phyloP scores from a whole-genome alignment of 192 early-diverging fungal species.

The Coemansia sp. region DNA sequence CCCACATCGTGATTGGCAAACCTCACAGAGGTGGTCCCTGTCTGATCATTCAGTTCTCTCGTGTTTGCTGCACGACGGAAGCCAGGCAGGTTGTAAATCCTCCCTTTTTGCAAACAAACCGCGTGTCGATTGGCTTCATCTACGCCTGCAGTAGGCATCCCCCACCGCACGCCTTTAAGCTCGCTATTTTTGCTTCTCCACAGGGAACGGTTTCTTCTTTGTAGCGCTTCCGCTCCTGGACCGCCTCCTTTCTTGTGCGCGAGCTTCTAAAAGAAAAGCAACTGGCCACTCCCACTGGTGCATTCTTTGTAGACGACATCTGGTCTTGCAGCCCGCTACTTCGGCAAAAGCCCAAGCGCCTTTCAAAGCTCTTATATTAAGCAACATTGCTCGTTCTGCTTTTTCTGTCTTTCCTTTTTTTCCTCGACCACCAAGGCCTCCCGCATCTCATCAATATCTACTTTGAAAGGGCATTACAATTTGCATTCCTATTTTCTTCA shows the following conservation, averaged over 20 bases:
- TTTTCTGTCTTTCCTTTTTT: background rate
- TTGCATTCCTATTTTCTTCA: slow-evolving; percentile 19
- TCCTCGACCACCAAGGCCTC: slow-evolving; percentile 7
- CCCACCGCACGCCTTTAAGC: background rate
- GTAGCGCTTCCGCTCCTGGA: slow-evolving; percentile 2
- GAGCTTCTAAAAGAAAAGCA: slow-evolving; percentile 10
- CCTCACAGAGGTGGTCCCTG: slow-evolving; percentile 2
- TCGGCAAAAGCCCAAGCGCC: slow-evolving; percentile 1
- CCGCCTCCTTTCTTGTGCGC: slow-evolving; percentile 1
- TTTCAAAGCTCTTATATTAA: slow-evolving; percentile 7
- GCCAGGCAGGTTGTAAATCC: slow-evolving; percentile 5
- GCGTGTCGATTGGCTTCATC: slow-evolving; percentile 11
- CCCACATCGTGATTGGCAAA: slow-evolving; percentile 4
- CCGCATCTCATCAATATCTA: slow-evolving; percentile 8
- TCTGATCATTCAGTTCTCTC: slow-evolving; percentile 3
- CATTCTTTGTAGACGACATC: slow-evolving; percentile 13
- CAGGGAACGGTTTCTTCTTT: slow-evolving; percentile 7
- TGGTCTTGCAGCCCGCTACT: background rate
- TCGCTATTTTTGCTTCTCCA: slow-evolving; percentile 6
- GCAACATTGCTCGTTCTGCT: background rate
- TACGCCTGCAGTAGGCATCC: background rate
- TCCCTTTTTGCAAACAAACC: slow-evolving; percentile 12
- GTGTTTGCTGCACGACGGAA: slow-evolving; percentile 5
- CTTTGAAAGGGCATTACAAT: slow-evolving; percentile 18
- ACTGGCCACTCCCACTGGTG: background rate